Evolutionary conservation across 345 rosid genomes (phyloP).

Genomic region (Pistacia vera): DNA sequence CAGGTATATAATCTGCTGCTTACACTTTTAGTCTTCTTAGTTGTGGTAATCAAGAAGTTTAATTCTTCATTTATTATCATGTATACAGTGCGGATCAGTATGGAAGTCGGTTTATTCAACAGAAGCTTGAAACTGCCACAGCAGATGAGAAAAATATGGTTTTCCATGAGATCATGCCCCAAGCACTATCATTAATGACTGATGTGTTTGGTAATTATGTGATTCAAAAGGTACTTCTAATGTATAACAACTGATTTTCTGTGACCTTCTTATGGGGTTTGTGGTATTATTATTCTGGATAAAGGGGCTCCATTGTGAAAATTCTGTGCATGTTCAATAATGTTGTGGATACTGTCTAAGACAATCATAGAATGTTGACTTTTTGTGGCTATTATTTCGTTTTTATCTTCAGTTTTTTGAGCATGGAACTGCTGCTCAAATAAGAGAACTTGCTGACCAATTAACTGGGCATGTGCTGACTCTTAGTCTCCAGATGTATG

Average conservation of each 20-base stretch:
- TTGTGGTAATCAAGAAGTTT: slow-evolving; percentile 2
- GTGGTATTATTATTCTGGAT: background rate
- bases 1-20: slow-evolving; percentile 42
- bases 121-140: slow-evolving; percentile 92
- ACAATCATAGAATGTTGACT: background rate
- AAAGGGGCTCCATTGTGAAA: background rate
- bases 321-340: slow-evolving; percentile 16
- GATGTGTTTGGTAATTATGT: slow-evolving; percentile 98
- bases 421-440: slow-evolving; percentile 86
- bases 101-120: slow-evolving; percentile 96
- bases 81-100: slow-evolving; percentile 82
- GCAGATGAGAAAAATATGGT: slow-evolving; percentile 88
- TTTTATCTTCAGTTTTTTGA: slow-evolving; percentile 74
- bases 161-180: slow-evolving; percentile 86
- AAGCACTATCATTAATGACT: slow-evolving; percentile 81
- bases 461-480: slow-evolving; percentile 78
- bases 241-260: slow-evolving; percentile 2
- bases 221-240: slow-evolving; percentile 75
- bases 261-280: background rate
- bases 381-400: background rate
- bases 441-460: slow-evolving; percentile 83
- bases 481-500: slow-evolving; percentile 97
- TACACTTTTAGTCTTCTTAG: background rate
- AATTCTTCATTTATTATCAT: slow-evolving; percentile 13
- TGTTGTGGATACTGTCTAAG: background rate